Conservation (phyloP, 306 rosid genomes). For the Benincasa hispida region DNA sequence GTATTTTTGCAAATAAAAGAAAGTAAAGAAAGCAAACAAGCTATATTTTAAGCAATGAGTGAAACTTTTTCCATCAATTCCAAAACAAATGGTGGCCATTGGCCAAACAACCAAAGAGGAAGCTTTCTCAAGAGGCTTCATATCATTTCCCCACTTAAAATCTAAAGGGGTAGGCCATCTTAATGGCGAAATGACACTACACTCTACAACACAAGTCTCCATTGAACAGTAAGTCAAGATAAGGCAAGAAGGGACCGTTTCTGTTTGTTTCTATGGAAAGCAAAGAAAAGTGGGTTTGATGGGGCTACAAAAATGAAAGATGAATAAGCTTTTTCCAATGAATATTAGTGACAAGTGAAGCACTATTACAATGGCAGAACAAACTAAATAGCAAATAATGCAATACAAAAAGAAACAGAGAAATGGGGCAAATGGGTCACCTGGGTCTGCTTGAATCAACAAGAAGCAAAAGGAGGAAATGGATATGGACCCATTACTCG, state of each 20-base stretch:
- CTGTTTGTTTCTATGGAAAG: conserved; percentile 1
- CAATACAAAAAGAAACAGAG: background rate
- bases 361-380: background rate
- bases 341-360: background rate
- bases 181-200: conserved; percentile 2
- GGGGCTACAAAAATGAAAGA: conserved; percentile 6
- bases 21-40: background rate
- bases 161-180: conserved; percentile 4
- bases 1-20: background rate
- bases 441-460: conserved; percentile 2
- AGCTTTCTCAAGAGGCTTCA: background rate
- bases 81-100: background rate
- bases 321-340: background rate
- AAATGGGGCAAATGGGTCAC: background rate
- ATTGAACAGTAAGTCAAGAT: conserved; percentile 2
- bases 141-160: background rate
- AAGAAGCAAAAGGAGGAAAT: background rate
- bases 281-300: background rate
- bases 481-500: conserved; percentile 1
- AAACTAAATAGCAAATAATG: background rate
- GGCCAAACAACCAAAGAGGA: background rate
- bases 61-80: background rate
- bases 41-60: background rate
- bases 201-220: background rate
- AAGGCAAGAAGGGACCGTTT: conserved; percentile 4